Conservation (phyloP, 73 alveolate species). For the Uronychia binucleata region DNA sequence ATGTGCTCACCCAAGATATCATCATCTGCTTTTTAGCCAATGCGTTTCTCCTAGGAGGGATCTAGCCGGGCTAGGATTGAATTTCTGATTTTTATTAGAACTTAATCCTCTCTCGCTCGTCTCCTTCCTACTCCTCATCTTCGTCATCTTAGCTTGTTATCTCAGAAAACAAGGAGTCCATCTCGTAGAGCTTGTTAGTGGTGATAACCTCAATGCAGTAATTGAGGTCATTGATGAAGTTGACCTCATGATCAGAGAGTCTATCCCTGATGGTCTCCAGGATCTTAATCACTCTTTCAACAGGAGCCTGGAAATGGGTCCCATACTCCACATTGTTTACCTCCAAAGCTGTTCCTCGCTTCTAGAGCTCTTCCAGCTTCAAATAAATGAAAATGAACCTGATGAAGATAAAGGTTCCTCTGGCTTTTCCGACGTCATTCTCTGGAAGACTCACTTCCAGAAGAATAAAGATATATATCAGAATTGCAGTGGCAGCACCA, state of each 20-base stretch:
- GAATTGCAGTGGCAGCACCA: not conserved
- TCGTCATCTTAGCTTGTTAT: not conserved
- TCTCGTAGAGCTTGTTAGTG: conserved; percentile 22
- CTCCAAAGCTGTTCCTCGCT: not conserved
- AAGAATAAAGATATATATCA: not conserved
- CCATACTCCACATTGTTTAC: not conserved
- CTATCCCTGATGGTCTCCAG: not conserved
- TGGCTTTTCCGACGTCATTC: not conserved
- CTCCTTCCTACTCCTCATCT: no score
- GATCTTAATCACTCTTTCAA: not conserved
- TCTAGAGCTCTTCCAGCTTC: not conserved
- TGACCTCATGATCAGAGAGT: not conserved
- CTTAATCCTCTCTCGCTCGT: no score
- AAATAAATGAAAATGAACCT: not conserved
- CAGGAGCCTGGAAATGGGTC: not conserved
- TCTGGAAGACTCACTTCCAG: not conserved
- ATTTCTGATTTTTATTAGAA: no score
- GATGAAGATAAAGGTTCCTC: not conserved
- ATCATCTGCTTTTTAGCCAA: not conserved
- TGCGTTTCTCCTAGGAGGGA: not conserved
- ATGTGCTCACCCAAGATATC: not conserved
- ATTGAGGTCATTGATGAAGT: conserved; percentile 9
- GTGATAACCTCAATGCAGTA: conserved; percentile 36
- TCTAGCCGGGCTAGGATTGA: no score
- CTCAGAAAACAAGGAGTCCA: conserved; percentile 1